These are phyloP conservation scores for Colletotrichum trifolii DNA, from an alignment of 2,329 filamentous ascomycete species.

Conservation along the genomic window DNA sequence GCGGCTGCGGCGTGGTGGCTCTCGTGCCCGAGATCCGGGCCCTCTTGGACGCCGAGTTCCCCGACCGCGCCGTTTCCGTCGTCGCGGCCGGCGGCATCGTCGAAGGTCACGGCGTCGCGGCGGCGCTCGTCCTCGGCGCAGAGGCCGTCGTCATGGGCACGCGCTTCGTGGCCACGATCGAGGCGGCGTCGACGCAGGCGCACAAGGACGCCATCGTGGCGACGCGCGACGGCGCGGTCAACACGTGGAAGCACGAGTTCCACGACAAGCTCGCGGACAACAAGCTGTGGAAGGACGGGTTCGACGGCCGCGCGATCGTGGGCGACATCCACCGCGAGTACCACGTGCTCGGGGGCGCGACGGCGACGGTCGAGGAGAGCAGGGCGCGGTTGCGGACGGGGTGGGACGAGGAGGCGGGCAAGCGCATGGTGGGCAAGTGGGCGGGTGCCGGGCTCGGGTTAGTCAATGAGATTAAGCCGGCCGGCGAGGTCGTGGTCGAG, in stretches of 20 bases:
- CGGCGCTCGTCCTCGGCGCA: constrained; percentile 62
- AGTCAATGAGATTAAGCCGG: constrained; percentile 53
- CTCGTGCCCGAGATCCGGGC: constrained; percentile 68
- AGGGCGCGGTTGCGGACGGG: constrained; percentile 51
- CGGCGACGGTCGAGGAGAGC: constrained; percentile 50
- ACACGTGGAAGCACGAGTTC: constrained; percentile 60
- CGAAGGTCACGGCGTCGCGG: constrained; percentile 65
- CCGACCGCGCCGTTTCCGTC: constrained; percentile 50
- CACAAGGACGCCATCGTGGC: constrained; percentile 54
- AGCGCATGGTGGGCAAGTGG: constrained; percentile 49
- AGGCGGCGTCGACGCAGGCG: constrained; percentile 54
- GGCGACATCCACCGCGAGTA: constrained; percentile 54
- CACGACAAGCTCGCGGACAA: constrained; percentile 54
- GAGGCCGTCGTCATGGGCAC: constrained; percentile 58
- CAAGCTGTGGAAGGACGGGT: constrained; percentile 53
- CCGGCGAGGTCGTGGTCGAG: constrained; percentile 56
- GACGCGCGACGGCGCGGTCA: constrained; percentile 55
- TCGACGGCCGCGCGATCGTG: constrained; percentile 57
- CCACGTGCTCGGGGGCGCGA: constrained; percentile 36
- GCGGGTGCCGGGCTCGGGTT: constrained; percentile 59
- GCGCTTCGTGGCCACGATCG: constrained; percentile 56
- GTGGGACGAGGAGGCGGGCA: constrained; percentile 47
- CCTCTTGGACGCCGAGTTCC: constrained; percentile 53
- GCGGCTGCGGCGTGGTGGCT: constrained; percentile 64
- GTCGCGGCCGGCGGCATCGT: constrained; percentile 71